Evolutionary conservation across 192 early-diverging fungal genomes (phyloP).

Genomic region (Umbelopsis ramanniana): DNA sequence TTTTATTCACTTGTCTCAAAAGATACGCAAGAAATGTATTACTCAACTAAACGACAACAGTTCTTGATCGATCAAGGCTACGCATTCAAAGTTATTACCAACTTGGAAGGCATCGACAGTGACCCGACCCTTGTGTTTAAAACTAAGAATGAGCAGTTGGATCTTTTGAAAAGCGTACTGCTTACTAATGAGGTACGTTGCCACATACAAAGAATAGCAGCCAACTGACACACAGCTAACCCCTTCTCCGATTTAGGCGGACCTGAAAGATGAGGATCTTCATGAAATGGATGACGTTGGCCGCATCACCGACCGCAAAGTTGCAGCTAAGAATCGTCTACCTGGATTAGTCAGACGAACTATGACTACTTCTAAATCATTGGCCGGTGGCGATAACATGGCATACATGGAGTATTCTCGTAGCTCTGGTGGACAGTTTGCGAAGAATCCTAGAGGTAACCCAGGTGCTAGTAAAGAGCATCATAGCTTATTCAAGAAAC

Average conservation of each 20-base stretch:
- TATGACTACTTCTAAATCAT: conserved; percentile 74
- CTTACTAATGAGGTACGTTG: conserved; percentile 68
- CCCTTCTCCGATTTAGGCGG: conserved; percentile 45
- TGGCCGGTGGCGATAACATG: conserved; percentile 92
- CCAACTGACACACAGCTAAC: neutral
- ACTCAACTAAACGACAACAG: conserved; percentile 97
- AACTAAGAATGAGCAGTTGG: conserved; percentile 74
- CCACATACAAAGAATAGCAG: neutral
- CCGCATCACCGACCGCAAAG: conserved; percentile 44
- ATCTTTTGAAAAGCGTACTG: conserved; percentile 84
- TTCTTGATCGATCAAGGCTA: conserved; percentile 99
- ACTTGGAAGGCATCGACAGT: conserved; percentile 90
- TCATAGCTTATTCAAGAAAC: conserved; percentile 71
- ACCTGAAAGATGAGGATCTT: conserved; percentile 63
- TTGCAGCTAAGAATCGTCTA: conserved; percentile 38
- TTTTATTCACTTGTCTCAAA: conserved; percentile 98
- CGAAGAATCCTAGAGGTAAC: conserved; percentile 32
- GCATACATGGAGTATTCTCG: conserved; percentile 81
- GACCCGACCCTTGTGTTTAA: conserved; percentile 78
- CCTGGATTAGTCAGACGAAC: conserved; percentile 49
- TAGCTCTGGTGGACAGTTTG: conserved; percentile 42
- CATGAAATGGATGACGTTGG: conserved; percentile 51
- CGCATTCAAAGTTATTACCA: conserved; percentile 98
- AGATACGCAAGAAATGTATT: conserved; percentile 99
- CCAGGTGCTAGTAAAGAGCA: conserved; percentile 55